Percentiles rank a stretch among this genome's conserved stretches.
Evolutionary conservation across 2,329 filamentous ascomycete genomes (phyloP).

Genomic region (Thielaviopsis cerberus): DNA sequence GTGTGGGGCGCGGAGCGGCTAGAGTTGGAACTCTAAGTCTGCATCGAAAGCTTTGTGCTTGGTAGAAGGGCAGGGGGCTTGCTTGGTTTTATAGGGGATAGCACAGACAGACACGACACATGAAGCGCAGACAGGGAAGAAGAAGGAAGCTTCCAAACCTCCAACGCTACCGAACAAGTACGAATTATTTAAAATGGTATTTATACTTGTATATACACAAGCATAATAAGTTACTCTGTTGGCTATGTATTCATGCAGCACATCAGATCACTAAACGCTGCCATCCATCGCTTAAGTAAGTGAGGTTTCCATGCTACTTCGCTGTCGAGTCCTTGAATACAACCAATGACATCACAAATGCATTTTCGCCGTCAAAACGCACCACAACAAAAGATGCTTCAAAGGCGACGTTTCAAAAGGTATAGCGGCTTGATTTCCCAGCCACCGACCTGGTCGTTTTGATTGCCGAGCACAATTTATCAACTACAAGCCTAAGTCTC

Average conservation of each 20-base stretch:
- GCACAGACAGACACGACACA: background rate
- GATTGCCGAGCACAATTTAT: background rate
- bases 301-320: too few species aligned
- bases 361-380: background rate
- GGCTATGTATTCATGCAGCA: too few species aligned
- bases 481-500: background rate
- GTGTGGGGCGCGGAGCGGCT: background rate
- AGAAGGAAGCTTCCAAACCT: background rate
- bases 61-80: background rate
- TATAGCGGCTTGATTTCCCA: background rate
- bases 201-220: too few species aligned
- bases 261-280: too few species aligned
- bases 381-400: background rate
- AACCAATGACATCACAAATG: background rate
- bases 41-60: background rate
- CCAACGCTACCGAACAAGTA: too few species aligned
- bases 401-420: background rate
- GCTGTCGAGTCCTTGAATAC: background rate
- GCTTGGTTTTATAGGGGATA: background rate
- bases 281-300: too few species aligned
- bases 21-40: background rate
- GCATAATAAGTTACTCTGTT: too few species aligned
- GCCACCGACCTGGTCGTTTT: background rate
- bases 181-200: too few species aligned
- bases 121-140: background rate